Evolutionary conservation across 1,284 basidiomycete species (phyloP).

Genomic region (Trichosporon coremiiforme): DNA sequence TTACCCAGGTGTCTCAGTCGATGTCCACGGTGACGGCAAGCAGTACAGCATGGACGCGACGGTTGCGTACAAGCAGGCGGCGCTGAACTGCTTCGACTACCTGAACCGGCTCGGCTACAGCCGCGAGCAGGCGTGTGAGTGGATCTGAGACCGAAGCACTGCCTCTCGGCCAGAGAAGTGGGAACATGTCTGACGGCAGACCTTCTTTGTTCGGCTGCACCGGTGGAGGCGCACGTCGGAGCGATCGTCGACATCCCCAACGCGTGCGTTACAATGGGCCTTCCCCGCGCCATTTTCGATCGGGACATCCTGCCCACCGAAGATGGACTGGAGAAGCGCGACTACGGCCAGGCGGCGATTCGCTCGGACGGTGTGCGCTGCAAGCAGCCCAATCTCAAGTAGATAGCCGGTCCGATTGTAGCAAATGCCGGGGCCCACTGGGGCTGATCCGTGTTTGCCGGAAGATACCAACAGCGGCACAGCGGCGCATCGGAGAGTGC

Average conservation of each 20-base stretch:
- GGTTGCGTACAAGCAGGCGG: slow-evolving; percentile 70
- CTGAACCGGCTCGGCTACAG: slow-evolving; percentile 58
- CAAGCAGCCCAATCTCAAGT: slow-evolving; percentile 12
- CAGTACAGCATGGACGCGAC: slow-evolving; percentile 29
- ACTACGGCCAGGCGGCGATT: slow-evolving; percentile 69
- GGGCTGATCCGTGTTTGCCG: neutral
- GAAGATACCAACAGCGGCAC: neutral
- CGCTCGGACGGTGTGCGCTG: slow-evolving; percentile 62
- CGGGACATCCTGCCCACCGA: slow-evolving; percentile 69
- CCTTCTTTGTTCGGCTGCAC: slow-evolving; percentile 72
- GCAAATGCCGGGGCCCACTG: no score
- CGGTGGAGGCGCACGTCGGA: slow-evolving; percentile 70
- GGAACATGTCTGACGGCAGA: slow-evolving; percentile 54
- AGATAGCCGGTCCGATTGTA: neutral
- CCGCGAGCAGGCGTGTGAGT: slow-evolving; percentile 65
- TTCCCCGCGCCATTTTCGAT: slow-evolving; percentile 73
- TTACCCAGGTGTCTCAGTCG: slow-evolving; percentile 17
- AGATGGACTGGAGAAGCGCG: slow-evolving; percentile 63
- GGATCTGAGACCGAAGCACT: neutral
- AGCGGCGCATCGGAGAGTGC: neutral
- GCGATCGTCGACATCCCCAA: slow-evolving; percentile 76
- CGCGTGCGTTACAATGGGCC: slow-evolving; percentile 70
- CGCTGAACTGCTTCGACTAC: slow-evolving; percentile 73
- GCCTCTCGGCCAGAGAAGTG: neutral
- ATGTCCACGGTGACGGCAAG: slow-evolving; percentile 27